Percentiles rank a stretch among this genome's conserved stretches.
phyloP scores from a whole-genome alignment of 108 stramenopile species.

The Cylindrotheca fusiformis region DNA sequence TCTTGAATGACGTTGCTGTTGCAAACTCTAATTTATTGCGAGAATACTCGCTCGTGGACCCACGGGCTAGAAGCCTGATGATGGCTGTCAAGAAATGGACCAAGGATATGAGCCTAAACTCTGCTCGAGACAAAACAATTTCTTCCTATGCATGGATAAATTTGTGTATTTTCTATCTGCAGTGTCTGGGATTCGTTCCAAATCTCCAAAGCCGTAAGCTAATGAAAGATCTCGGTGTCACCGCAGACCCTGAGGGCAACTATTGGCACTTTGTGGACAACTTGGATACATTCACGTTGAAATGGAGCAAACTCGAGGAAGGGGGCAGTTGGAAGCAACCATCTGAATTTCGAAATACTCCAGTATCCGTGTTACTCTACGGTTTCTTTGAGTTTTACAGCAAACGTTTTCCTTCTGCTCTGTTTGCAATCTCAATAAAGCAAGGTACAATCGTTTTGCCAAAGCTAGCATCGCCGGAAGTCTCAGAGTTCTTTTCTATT shows the following conservation, averaged over 20 bases:
- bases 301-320: constrained; percentile 32
- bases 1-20: constrained; percentile 84
- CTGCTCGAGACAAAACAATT: constrained; percentile 59
- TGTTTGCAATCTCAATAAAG: constrained; percentile 55
- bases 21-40: constrained; percentile 69
- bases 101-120: constrained; percentile 48
- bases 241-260: constrained; percentile 39
- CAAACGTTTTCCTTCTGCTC: constrained; percentile 42
- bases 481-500: constrained; percentile 43
- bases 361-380: constrained; percentile 47
- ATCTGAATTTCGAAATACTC: constrained; percentile 18
- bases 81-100: constrained; percentile 74
- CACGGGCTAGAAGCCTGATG: constrained; percentile 58
- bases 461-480: constrained; percentile 49
- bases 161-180: constrained; percentile 77
- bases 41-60: constrained; percentile 72
- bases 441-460: constrained; percentile 36
- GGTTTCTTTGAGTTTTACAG: constrained; percentile 81
- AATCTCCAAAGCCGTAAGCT: constrained; percentile 58
- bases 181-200: constrained; percentile 68
- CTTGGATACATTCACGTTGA: constrained; percentile 54
- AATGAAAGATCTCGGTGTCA: constrained; percentile 41
- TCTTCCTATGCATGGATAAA: constrained; percentile 82
- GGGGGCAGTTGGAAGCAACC: constrained; percentile 42
- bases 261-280: constrained; percentile 64